Percentiles rank a stretch among this genome's conserved stretches.
These are phyloP conservation scores for Jatropha multifida DNA, from an alignment of 441 rosid genomes.

Conservation along the genomic window DNA sequence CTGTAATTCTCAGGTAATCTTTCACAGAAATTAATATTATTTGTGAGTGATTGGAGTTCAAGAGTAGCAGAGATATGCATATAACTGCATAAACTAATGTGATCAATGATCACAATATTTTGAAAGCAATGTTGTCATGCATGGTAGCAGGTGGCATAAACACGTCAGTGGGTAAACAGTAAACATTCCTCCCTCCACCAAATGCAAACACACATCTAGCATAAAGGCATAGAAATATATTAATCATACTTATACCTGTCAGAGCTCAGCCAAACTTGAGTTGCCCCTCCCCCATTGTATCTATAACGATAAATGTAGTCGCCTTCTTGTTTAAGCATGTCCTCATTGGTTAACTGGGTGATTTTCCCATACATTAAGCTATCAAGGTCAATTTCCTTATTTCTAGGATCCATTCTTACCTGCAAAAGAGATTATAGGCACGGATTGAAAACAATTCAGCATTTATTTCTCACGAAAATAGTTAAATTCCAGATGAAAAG, in stretches of 20 bases:
- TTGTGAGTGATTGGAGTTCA: not conserved
- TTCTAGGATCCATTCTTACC: slow-evolving; percentile 97
- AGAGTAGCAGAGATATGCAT: not conserved
- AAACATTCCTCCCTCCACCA: too few species aligned
- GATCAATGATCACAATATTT: not conserved
- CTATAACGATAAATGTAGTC: slow-evolving; percentile 89
- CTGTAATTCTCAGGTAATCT: not conserved
- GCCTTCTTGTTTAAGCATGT: slow-evolving; percentile 83
- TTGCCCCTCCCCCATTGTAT: slow-evolving; percentile 96
- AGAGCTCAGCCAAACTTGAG: slow-evolving; percentile 97
- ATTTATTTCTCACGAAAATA: slow-evolving; percentile 1
- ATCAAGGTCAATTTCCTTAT: slow-evolving; percentile 69
- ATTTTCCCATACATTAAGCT: slow-evolving; percentile 60
- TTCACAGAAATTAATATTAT: not conserved
- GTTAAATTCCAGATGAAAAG: slow-evolving; percentile 4
- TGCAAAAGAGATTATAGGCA: slow-evolving; percentile 26
- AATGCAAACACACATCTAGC: not conserved
- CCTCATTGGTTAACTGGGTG: slow-evolving; percentile 64
- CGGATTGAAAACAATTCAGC: not conserved
- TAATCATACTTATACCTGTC: slow-evolving; percentile 55
- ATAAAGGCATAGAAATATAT: not conserved
- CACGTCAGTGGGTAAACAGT: not conserved
- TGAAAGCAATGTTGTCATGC: not conserved
- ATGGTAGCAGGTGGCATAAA: not conserved
- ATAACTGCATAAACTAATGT: not conserved